These are phyloP conservation scores for Populus hybrid DNA, from an alignment of 441 rosid genomes.

Conservation along the genomic window DNA sequence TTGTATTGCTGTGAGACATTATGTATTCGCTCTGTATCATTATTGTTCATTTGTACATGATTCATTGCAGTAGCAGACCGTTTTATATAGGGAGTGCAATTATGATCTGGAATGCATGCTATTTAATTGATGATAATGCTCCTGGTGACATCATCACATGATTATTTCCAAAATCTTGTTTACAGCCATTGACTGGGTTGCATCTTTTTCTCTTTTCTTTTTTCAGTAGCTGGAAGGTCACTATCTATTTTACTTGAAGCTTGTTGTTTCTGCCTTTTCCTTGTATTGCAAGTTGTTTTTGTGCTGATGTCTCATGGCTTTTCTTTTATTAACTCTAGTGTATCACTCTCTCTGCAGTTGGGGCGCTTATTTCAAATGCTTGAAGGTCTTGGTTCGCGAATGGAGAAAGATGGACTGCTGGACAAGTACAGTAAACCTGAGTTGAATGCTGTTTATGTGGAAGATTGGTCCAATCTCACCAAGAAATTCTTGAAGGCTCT, in stretches of 20 bases:
- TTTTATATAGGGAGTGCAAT: background rate
- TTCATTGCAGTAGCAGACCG: background rate
- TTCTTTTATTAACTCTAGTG: conserved; percentile 3
- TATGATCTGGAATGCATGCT: background rate
- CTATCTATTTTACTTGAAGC: background rate
- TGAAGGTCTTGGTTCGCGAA: conserved; percentile 73
- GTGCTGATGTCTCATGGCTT: background rate
- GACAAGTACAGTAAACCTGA: conserved; percentile 73
- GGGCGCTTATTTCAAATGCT: conserved; percentile 94
- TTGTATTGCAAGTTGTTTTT: background rate
- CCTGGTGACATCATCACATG: background rate
- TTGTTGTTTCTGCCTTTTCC: background rate
- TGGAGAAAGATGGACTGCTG: conserved; percentile 80
- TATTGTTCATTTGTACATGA: background rate
- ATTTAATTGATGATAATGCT: background rate
- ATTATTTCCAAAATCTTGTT: background rate
- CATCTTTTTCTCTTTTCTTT: background rate
- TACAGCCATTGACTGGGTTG: background rate
- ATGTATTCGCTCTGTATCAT: background rate
- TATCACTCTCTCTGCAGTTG: conserved; percentile 50
- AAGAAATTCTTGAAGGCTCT: conserved; percentile 69
- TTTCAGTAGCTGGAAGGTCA: background rate
- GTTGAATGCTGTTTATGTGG: conserved; percentile 49
- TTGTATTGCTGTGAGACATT: background rate
- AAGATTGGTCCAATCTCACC: conserved; percentile 79